phyloP scores from a whole-genome alignment of 2,329 filamentous ascomycete genomes.

The Claviceps sp. region DNA sequence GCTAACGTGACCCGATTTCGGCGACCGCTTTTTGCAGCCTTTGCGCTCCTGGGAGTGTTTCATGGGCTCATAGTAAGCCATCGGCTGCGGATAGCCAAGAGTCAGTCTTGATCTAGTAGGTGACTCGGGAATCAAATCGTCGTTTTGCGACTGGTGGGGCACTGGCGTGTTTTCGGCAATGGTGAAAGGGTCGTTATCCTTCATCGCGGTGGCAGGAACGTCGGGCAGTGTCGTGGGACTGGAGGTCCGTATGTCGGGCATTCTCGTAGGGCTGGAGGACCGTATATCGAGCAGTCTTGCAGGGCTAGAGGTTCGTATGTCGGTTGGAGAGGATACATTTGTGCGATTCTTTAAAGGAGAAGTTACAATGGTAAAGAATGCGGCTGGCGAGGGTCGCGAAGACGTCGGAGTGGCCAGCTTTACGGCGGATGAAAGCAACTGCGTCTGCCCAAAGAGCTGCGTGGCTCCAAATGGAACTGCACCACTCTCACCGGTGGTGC shows the following conservation, averaged over 20 bases:
- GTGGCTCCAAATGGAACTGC: slow-evolving; percentile 25
- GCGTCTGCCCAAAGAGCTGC: slow-evolving; percentile 43
- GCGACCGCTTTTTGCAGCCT: slow-evolving; percentile 10
- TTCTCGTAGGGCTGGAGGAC: slow-evolving; percentile 27
- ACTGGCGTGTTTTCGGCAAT: slow-evolving; percentile 14
- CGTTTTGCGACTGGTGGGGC: slow-evolving; percentile 12
- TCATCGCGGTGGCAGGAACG: slow-evolving; percentile 15
- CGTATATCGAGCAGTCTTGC: slow-evolving; percentile 16
- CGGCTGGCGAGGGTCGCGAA: slow-evolving; percentile 40
- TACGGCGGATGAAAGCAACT: slow-evolving; percentile 36
- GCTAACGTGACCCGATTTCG: slow-evolving; percentile 16
- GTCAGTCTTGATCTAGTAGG: slow-evolving; percentile 15
- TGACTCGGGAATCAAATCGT: slow-evolving; percentile 24
- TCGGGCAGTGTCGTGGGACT: slow-evolving; percentile 25
- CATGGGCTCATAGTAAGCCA: slow-evolving; percentile 32
- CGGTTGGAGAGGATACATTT: slow-evolving; percentile 32
- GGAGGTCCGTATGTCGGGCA: slow-evolving; percentile 23
- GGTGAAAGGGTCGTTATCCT: slow-evolving; percentile 8
- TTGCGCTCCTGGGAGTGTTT: slow-evolving; percentile 31
- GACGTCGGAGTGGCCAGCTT: slow-evolving; percentile 40
- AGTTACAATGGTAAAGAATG: slow-evolving; percentile 27
- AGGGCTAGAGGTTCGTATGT: slow-evolving; percentile 28
- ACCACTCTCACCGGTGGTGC: slow-evolving; percentile 18
- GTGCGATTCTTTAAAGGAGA: slow-evolving; percentile 38
- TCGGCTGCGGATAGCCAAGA: slow-evolving; percentile 17